Evolutionary conservation across 352 stramenopile genomes (phyloP).

Genomic region (Nothophytophthora sp.): DNA sequence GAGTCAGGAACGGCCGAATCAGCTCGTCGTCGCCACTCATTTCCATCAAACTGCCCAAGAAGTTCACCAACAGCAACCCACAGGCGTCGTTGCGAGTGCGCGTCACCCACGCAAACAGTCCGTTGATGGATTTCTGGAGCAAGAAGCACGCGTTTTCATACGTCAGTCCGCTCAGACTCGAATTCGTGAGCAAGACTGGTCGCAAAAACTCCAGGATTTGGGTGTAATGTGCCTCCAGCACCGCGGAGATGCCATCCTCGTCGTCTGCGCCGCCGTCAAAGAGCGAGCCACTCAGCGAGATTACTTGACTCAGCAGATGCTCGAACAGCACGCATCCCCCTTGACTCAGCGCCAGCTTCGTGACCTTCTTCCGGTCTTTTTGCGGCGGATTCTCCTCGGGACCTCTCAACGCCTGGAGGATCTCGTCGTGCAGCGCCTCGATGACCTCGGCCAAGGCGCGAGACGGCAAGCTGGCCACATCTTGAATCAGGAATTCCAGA

Average conservation of each 20-base stretch:
- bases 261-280: slow-evolving; percentile 33
- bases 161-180: slow-evolving; percentile 36
- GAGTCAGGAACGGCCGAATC: slow-evolving; percentile 60
- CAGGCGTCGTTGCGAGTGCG: slow-evolving; percentile 36
- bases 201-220: slow-evolving; percentile 44
- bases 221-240: slow-evolving; percentile 55
- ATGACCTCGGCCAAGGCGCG: slow-evolving; percentile 49
- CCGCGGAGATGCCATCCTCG: slow-evolving; percentile 44
- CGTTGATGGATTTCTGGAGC: slow-evolving; percentile 64
- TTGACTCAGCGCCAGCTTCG: slow-evolving; percentile 37
- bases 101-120: slow-evolving; percentile 48
- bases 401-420: slow-evolving; percentile 35
- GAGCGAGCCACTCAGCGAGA: slow-evolving; percentile 35
- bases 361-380: slow-evolving; percentile 23
- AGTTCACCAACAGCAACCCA: slow-evolving; percentile 37
- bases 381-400: slow-evolving; percentile 14
- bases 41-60: slow-evolving; percentile 58
- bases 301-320: slow-evolving; percentile 51
- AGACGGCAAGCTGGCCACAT: slow-evolving; percentile 52
- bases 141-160: slow-evolving; percentile 70
- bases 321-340: slow-evolving; percentile 72
- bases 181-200: slow-evolving; percentile 43
- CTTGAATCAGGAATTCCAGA: slow-evolving; percentile 62
- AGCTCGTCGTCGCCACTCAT: slow-evolving; percentile 62
- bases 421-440: slow-evolving; percentile 56